Evolutionary conservation across 2,329 filamentous ascomycete genomes (phyloP).

Genomic region (Sporothrix pallida): DNA sequence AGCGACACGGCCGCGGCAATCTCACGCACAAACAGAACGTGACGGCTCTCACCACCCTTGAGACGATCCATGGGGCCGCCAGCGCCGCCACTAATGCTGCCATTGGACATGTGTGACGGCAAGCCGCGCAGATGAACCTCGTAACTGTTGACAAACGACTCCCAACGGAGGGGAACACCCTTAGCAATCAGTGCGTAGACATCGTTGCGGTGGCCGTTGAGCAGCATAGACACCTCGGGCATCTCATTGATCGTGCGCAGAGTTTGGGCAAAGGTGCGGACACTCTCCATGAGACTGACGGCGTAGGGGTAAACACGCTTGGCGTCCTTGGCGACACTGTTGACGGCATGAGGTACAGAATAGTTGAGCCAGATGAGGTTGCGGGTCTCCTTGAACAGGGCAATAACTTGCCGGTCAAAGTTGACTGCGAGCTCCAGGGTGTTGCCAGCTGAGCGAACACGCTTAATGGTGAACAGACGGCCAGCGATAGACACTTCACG

Average conservation of each 20-base stretch:
- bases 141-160: slow-evolving; percentile 96
- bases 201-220: slow-evolving; percentile 91
- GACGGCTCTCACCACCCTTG: slow-evolving; percentile 79
- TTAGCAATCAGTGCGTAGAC: slow-evolving; percentile 83
- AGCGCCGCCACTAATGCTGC: slow-evolving; percentile 58
- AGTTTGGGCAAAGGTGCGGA: slow-evolving; percentile 90
- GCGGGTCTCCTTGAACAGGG: slow-evolving; percentile 96
- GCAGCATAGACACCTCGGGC: slow-evolving; percentile 82
- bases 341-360: slow-evolving; percentile 90
- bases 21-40: slow-evolving; percentile 94
- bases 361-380: slow-evolving; percentile 96
- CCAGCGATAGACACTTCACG: slow-evolving; percentile 91
- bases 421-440: slow-evolving; percentile 89
- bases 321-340: slow-evolving; percentile 97
- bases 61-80: slow-evolving; percentile 51
- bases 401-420: slow-evolving; percentile 96
- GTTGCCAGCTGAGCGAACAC: slow-evolving; percentile 89
- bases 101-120: slow-evolving; percentile 60
- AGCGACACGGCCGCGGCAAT: slow-evolving; percentile 87
- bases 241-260: slow-evolving; percentile 82
- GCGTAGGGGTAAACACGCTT: slow-evolving; percentile 98
- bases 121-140: slow-evolving; percentile 81
- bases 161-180: slow-evolving; percentile 91
- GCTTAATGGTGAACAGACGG: slow-evolving; percentile 85
- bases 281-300: slow-evolving; percentile 97